Conservation (phyloP, 352 stramenopile species). For the Phytophthora pseudosyringae region DNA sequence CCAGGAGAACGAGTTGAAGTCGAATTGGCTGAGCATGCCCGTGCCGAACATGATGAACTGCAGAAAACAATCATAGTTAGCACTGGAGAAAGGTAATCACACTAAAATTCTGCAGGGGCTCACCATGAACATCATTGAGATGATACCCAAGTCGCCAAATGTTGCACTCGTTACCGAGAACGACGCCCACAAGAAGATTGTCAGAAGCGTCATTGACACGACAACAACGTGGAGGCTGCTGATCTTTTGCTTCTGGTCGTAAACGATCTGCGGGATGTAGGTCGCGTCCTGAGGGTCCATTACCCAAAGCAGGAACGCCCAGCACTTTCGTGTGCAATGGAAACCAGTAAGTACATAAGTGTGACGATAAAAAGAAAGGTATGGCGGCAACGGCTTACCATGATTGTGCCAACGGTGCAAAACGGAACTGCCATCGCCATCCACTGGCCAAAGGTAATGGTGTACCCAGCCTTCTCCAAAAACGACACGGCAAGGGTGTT, state of each 20-base stretch:
- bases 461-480: conserved; percentile 87
- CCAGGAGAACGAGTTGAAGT: conserved; percentile 95
- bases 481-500: conserved; percentile 89
- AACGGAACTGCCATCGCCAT: conserved; percentile 91
- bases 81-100: background rate
- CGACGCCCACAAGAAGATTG: conserved; percentile 91
- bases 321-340: conserved; percentile 56
- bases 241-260: conserved; percentile 91
- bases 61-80: conserved; percentile 10
- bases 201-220: conserved; percentile 88
- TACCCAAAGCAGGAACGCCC: conserved; percentile 89
- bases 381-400: conserved; percentile 48
- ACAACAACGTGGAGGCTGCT: conserved; percentile 90
- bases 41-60: conserved; percentile 90
- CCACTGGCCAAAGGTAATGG: conserved; percentile 91
- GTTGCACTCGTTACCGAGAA: conserved; percentile 86
- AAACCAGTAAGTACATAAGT: conserved; percentile 6
- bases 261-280: conserved; percentile 93
- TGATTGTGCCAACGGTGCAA: conserved; percentile 83
- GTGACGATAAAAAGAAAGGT: conserved; percentile 4
- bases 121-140: conserved; percentile 93
- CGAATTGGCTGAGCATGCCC: conserved; percentile 91
- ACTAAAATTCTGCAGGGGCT: conserved; percentile 8
- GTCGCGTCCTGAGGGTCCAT: conserved; percentile 88
- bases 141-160: conserved; percentile 93